Base-by-base conservation (phyloP, 768 basidiomycete genomes). In the Rhodotorula paludigena region DNA sequence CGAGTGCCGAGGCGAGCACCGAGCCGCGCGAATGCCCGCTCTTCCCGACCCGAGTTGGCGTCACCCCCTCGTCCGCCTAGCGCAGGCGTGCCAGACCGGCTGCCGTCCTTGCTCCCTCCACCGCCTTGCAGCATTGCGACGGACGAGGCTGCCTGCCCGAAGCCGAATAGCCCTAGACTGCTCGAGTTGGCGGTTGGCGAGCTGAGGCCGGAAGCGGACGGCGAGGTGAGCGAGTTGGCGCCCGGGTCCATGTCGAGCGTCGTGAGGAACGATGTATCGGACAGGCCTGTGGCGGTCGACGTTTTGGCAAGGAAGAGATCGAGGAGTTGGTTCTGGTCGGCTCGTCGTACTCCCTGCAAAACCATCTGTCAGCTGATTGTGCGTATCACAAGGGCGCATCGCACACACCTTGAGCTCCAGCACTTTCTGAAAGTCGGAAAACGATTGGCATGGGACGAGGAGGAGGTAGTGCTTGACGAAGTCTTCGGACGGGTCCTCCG, bases 391-490 rank as follows among this genome's bases (percentile, higher is more conserved):
- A 25, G 23, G 35, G 21, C 3, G 14, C 2, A 28, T 16, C 18
- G 6, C 2, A 36, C 66, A 16, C 16, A 72, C 73, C 67, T 76
- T 76, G 60, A 76, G 70, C 25, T 76, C 76, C 20, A 76, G 45
- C 41, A 88, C 92, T 85, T 99, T 99, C 81, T 98, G 96, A 81
- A 99, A 99, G 79, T 98, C 98, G 38, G 88, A 88, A 78, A 93
- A 93, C 4, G 92, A 93, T 10, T 89, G 87, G 78, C 97, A 94
- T 32, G 90, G 90, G 69, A 99, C 89, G 63, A 97, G 83, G 33
- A 97, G 83, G 14, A 90, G 92, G 76, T 98, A 99, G 76, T 97
- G 97, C 62, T 92, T 82, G 68, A 98, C 90, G 76, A 99, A 98
- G 5, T 89, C 90, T 77, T 94, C 92, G 2, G 90, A 81, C 23